Conservation (phyloP, 2,329 filamentous ascomycete species). For the Curvularia eragrostidis region DNA sequence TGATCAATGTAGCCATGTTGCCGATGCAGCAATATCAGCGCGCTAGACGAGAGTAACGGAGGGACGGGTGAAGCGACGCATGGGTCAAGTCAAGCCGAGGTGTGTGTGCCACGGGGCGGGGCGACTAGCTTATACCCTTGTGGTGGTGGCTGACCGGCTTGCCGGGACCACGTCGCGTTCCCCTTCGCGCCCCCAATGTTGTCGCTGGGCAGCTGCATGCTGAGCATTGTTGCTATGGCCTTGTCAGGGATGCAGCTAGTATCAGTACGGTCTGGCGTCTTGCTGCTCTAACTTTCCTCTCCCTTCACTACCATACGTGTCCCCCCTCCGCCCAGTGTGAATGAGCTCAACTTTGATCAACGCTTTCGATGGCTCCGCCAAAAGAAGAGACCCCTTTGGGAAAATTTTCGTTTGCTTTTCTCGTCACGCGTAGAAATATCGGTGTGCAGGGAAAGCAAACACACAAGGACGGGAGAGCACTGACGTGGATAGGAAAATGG, state of each 20-base stretch:
- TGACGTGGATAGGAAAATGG: background rate
- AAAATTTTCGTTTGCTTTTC: background rate
- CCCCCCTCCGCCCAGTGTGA: too few relatives aligned
- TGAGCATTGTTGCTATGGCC: too few relatives aligned
- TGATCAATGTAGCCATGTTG: slow-evolving; percentile 1
- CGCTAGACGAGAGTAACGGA: background rate
- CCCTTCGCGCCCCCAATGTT: background rate
- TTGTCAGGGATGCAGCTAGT: background rate
- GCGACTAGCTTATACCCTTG: background rate
- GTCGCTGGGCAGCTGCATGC: background rate
- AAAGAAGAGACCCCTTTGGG: background rate
- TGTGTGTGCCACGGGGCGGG: background rate
- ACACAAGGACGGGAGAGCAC: background rate
- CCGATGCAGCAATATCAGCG: background rate
- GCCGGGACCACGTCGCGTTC: background rate
- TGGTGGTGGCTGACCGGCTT: background rate
- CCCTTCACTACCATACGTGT: background rate
- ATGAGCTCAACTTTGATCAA: background rate
- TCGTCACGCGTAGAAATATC: background rate
- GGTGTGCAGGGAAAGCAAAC: slow-evolving; percentile 1
- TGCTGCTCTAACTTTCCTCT: background rate
- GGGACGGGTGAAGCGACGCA: background rate
- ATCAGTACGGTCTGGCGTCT: background rate
- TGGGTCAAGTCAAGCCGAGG: background rate
- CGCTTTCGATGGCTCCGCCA: background rate